Conservation (phyloP, 2,329 filamentous ascomycete genomes). For the Neodidymelliopsis sp. region DNA sequence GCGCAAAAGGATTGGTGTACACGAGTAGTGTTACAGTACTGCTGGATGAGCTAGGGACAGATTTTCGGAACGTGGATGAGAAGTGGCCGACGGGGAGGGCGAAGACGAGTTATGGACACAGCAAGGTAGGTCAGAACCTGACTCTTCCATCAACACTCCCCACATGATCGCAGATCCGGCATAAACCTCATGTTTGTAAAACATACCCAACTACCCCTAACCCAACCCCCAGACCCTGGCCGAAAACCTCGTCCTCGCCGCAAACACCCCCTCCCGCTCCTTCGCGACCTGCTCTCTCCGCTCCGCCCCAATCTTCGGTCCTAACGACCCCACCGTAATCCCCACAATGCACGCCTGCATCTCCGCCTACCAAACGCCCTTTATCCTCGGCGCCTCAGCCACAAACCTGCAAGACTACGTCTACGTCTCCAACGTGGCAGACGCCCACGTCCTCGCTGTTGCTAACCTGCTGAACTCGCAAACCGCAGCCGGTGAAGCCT, state of each 20-base stretch:
- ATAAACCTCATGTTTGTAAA: too few species aligned
- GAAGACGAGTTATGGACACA: conserved; percentile 82
- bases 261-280: conserved; percentile 64
- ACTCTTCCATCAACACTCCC: too few species aligned
- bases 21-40: conserved; percentile 89
- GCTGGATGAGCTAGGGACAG: conserved; percentile 75
- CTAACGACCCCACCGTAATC: conserved; percentile 81
- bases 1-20: conserved; percentile 85
- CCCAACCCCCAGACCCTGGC: conserved; percentile 78
- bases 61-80: conserved; percentile 87
- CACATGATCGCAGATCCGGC: too few species aligned
- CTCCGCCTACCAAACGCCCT: conserved; percentile 70
- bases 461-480: conserved; percentile 71
- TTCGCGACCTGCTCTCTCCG: conserved; percentile 84
- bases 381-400: conserved; percentile 78
- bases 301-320: conserved; percentile 88
- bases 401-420: conserved; percentile 75
- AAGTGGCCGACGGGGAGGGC: conserved; percentile 78
- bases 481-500: conserved; percentile 75
- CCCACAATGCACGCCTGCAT: conserved; percentile 77
- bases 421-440: conserved; percentile 72
- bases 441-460: conserved; percentile 84
- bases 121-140: conserved; percentile 67
- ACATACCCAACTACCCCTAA: not conserved
- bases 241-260: conserved; percentile 79